Conservation (phyloP, 169 alveolate species). For the Neospora caninum region DNA sequence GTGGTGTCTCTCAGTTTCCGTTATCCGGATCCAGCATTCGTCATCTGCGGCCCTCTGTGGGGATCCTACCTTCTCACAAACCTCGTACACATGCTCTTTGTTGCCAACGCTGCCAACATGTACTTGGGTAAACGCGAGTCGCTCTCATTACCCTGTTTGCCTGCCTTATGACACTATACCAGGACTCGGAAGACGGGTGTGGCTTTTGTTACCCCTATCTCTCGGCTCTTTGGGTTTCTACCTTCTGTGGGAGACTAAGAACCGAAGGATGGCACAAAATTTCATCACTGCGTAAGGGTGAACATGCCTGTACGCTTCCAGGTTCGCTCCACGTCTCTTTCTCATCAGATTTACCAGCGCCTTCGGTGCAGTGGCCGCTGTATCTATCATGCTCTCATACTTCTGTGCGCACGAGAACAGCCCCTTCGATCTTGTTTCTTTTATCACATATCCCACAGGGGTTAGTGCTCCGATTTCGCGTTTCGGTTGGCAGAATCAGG, state of each 20-base stretch:
- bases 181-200: slow-evolving; percentile 16
- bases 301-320: too few relatives aligned
- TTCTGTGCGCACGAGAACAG: not conserved
- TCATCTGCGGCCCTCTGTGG: slow-evolving; percentile 34
- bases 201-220: slow-evolving; percentile 7
- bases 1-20: not conserved
- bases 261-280: slow-evolving; percentile 15
- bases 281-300: slow-evolving; percentile 21
- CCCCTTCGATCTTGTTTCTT: slow-evolving; percentile 35
- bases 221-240: not conserved
- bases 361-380: slow-evolving; percentile 34
- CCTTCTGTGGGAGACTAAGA: not conserved
- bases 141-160: not conserved
- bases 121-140: not conserved
- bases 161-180: not conserved
- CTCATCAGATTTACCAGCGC: slow-evolving; percentile 41
- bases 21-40: slow-evolving; percentile 27
- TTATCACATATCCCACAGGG: slow-evolving; percentile 34
- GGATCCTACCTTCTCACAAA: slow-evolving; percentile 23
- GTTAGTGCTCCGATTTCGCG: not conserved
- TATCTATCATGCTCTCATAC: not conserved
- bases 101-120: slow-evolving; percentile 8
- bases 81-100: slow-evolving; percentile 4
- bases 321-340: not conserved
- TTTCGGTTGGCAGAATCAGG: not conserved